Base-by-base conservation (phyloP, 768 basidiomycete species). In the Epithele typhae region DNA sequence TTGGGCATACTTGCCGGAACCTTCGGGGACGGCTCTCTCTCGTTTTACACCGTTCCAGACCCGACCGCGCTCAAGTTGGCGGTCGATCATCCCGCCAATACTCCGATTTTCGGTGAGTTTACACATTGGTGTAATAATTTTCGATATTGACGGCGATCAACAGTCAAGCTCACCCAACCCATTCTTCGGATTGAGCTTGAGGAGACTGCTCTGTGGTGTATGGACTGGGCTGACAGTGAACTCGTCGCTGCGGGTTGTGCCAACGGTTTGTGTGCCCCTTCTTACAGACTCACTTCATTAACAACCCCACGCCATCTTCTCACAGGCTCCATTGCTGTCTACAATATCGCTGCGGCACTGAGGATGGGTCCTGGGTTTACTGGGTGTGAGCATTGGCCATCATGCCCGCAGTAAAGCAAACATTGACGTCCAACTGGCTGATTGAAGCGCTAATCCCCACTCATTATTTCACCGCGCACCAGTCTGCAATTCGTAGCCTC, bases 201-300 rank as follows among this genome's bases (percentile, higher is more conserved):
- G 44, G 87, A 91, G 35, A 77, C 88, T 0, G 69, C 74, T n/a
- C 86, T 84, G 59, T 86, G 79, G 76, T 76, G 79, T 14, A 72
- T 96, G 43, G 92, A 96, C 55, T 97, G 93, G 93, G 87, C 82
- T 0, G 92, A 90, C 52, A 89, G 90, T 52, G 83, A 87, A 47
- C 57, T 82, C 10, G 64, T 99, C 6, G 92, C 90, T 0, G 79
- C 87, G 11, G 94, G 93, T 0, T 84, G 84, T 22, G 84, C 88
- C 2, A 87, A 90, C 54, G 94, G 95, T 92, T 36, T 19, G 30
- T 12, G 6, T n/a, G 12, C 5, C 32, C 18, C n/a, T 19, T 22
- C 9, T 24, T 1, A 42, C 22, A 45, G n/a, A 34, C 32, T n/a
- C n/a, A n/a, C n/a, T n/a, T n/a, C n/a, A n/a, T n/a, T n/a, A n/a